Percentiles rank a stretch among this genome's conserved stretches.
Conservation (phyloP, 1,284 basidiomycete genomes). For the Somion occarium region DNA sequence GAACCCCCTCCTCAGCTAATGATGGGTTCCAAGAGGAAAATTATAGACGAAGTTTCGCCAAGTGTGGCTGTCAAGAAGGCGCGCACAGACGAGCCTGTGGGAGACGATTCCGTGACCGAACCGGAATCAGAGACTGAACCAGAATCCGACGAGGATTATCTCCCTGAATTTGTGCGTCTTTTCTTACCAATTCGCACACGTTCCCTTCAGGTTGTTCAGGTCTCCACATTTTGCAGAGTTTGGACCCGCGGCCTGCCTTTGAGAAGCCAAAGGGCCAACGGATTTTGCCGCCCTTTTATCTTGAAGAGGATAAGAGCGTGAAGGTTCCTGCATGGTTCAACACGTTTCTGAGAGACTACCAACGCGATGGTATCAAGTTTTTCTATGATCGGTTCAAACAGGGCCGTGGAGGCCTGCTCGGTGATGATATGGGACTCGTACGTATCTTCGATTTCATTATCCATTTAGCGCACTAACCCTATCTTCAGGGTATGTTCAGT, state of each 20-base stretch:
- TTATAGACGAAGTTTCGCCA: neutral
- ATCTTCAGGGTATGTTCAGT: constrained; percentile 4
- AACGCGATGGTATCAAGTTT: constrained; percentile 77
- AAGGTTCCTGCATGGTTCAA: constrained; percentile 72
- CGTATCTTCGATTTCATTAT: constrained; percentile 23
- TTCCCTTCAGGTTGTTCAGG: neutral
- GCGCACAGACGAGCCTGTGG: constrained; percentile 3
- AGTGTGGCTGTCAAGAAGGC: neutral
- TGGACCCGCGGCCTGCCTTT: constrained; percentile 1
- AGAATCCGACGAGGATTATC: constrained; percentile 1
- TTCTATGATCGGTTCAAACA: constrained; percentile 65
- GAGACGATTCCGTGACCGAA: constrained; percentile 21
- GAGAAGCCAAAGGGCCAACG: constrained; percentile 30
- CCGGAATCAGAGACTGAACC: constrained; percentile 14
- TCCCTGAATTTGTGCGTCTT: neutral
- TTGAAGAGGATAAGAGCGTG: constrained; percentile 42
- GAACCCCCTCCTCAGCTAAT: neutral
- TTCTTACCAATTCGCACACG: neutral
- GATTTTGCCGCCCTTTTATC: constrained; percentile 35
- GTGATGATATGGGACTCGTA: constrained; percentile 89
- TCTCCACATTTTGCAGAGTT: neutral
- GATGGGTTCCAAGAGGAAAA: neutral
- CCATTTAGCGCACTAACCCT: neutral
- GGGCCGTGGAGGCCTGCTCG: constrained; percentile 67
- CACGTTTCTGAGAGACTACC: constrained; percentile 78